Conservation (phyloP, 768 basidiomycete genomes). For the Phaffia tasmanica region DNA sequence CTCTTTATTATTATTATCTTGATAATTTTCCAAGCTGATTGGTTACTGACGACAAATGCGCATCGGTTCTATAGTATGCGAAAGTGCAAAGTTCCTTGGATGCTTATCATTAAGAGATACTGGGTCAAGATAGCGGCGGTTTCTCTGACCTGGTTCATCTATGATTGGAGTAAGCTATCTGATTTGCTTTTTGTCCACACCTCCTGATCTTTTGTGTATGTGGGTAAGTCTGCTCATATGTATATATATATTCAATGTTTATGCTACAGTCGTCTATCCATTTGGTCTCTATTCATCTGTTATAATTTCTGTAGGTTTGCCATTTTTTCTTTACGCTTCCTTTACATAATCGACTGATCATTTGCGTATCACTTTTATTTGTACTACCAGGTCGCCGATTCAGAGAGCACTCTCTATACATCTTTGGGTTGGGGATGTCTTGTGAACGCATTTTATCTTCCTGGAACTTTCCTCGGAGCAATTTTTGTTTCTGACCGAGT, state of each 20-base stretch:
- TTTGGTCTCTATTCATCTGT: slow-evolving; percentile 24
- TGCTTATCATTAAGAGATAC: slow-evolving; percentile 66
- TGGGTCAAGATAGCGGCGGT: slow-evolving; percentile 64
- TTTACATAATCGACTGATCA: not conserved
- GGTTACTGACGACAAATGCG: not conserved
- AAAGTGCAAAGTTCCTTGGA: slow-evolving; percentile 58
- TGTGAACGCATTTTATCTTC: slow-evolving; percentile 52
- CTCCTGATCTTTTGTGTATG: slow-evolving; percentile 51
- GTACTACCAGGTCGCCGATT: not conserved
- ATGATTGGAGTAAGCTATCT: slow-evolving; percentile 26
- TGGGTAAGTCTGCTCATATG: not conserved
- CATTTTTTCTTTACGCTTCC: not conserved
- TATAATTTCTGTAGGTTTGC: not conserved
- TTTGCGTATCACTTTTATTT: not conserved
- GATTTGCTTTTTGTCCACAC: slow-evolving; percentile 55
- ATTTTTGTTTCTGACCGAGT: slow-evolving; percentile 58
- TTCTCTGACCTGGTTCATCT: slow-evolving; percentile 55
- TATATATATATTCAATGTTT: not conserved
- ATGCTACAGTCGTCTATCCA: slow-evolving; percentile 25
- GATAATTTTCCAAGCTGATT: not conserved
- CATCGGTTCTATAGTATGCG: slow-evolving; percentile 56
- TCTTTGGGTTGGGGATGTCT: slow-evolving; percentile 22
- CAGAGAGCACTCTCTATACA: not conserved
- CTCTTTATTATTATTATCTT: not conserved
- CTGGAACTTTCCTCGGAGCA: slow-evolving; percentile 57